Percentiles rank a stretch among this genome's conserved stretches.
Evolutionary conservation across 805 yeast species (phyloP).

Genomic region (Dipodascus geniculatus): DNA sequence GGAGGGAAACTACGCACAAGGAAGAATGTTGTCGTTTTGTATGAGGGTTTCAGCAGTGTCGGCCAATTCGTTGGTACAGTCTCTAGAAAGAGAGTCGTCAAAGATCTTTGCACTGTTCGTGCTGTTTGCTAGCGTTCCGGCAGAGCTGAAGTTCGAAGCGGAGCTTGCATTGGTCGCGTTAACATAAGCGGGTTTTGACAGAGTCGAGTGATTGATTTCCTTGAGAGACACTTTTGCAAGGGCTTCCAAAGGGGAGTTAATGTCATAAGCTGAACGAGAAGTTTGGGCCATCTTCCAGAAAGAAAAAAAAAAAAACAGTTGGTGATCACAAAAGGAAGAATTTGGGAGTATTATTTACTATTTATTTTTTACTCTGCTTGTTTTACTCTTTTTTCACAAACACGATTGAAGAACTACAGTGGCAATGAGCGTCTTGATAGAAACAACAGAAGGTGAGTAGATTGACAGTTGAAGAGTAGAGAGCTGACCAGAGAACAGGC

Average conservation of each 20-base stretch:
- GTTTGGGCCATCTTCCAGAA: not conserved
- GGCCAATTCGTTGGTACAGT: not conserved
- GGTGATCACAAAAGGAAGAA: not conserved
- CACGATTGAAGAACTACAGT: not conserved
- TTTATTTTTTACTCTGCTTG: no score
- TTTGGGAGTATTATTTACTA: not conserved
- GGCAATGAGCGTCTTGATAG: conserved; percentile 32
- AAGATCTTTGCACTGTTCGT: not conserved
- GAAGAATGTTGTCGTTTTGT: not conserved
- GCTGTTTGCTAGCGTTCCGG: not conserved
- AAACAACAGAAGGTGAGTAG: conserved; percentile 28
- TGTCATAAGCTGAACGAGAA: not conserved
- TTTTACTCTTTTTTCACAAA: not conserved
- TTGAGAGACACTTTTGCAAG: not conserved
- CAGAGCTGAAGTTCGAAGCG: not conserved
- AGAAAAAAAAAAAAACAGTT: no score
- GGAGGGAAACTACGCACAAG: not conserved
- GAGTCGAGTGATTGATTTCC: not conserved
- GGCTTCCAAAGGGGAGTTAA: not conserved
- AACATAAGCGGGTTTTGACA: not conserved
- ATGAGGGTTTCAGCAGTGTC: not conserved
- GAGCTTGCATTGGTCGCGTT: not conserved
- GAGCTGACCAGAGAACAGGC: conserved; percentile 24
- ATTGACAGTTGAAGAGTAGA: not conserved
- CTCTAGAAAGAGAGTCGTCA: not conserved